Evolutionary conservation across 805 yeast species (phyloP), one percentile per base, ranked within the genome.

Genomic region (Barnettozyma botsteinii): DNA sequence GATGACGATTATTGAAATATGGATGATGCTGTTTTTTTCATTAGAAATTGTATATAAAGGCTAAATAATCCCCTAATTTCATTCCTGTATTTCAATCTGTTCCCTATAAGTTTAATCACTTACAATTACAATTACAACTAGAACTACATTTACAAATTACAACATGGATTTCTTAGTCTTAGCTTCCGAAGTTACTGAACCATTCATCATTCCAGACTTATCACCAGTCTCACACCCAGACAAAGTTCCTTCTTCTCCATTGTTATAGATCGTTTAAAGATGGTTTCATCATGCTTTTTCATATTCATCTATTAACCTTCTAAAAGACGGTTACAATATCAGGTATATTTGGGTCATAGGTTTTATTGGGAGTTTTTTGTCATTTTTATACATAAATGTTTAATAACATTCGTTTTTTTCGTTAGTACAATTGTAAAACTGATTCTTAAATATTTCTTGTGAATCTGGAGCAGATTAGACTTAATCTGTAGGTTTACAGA

Each of bases 161-260:
- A 47, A 14, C 38, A 56, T 56, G 59, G 53, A 53, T 43, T 79
- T 75, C 60, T 67, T 80, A 59, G 66, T 70, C 34, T 68, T 80
- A 58, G 69, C 81, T 29, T 69, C 77, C 38, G 77, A 76, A 46
- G 61, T 70, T 37, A 68, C 75, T 42, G 67, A 73, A 59, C 86
- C 88, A 49, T 80, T 79, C 52, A 70, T 81, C 40, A 79, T 81
- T 52, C 79, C 80, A 52, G 62, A 73, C 45, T 69, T 79, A 33
- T 78, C 85, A 2, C 86, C 85, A 26, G 69, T 69, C 8, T 43
- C 52, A 12, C 40, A 44, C 33, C 43, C 50, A 38, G 33, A 32
- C 12, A 13, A 26, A 21, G 25, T 18, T 11, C 31, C 37, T 20
- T 27, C 43, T 23, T 21, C 39, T 13, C 39, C 39, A 17, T 13